Evolutionary conservation across 2,329 filamentous ascomycete genomes (phyloP), one percentile per base, ranked within the genome.

Genomic region (Ascochyta pisi): DNA sequence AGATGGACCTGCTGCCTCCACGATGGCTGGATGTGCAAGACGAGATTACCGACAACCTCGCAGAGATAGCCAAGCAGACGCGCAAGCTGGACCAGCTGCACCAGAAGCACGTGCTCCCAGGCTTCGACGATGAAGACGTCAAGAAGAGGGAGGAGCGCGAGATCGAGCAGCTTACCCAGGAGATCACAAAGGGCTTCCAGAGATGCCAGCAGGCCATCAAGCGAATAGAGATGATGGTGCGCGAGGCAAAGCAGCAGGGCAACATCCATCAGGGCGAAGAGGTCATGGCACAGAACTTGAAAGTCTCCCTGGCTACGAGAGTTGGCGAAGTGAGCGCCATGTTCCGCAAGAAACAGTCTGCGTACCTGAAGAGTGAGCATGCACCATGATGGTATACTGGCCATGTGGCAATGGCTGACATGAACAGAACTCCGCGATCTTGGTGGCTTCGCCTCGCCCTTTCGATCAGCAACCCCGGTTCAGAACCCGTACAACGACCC

Each of bases 291-390:
- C 89, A 87, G 78, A 99, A 99, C 72, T 91, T 99, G 56, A 93
- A 98, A 76, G 92, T 96, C 63, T 95, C 91, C 15, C 83, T 98
- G 35, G 95, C 95, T 0, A 83, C 91, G 1, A 84, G 91, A 59
- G 92, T 98, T 0, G 93, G 97, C 76, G 93, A 98, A 66, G 89
- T 92, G 43, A 97, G 93, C 79, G 90, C 95, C 27, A 84, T 85
- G 60, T 99, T 99, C 75, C 86, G 95, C 69, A 99, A 98, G 83
- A 98, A 97, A 80, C 95, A 99, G 80, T 94, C 93, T 73, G 89
- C 89, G 47, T 99, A 99, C 77, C 78, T 99, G 49, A 97, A 96
- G 78, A 97, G 92, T 96, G 81, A 69, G 79, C 65, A 26, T 6
- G 22, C 45, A 19, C 6, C 40, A 29, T 15, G 13, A 1, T 4